Percentiles rank a stretch among this genome's conserved stretches.
These are phyloP conservation scores for Phaffia tasmanica DNA, from an alignment of 768 basidiomycete genomes.

Conservation along the genomic window DNA sequence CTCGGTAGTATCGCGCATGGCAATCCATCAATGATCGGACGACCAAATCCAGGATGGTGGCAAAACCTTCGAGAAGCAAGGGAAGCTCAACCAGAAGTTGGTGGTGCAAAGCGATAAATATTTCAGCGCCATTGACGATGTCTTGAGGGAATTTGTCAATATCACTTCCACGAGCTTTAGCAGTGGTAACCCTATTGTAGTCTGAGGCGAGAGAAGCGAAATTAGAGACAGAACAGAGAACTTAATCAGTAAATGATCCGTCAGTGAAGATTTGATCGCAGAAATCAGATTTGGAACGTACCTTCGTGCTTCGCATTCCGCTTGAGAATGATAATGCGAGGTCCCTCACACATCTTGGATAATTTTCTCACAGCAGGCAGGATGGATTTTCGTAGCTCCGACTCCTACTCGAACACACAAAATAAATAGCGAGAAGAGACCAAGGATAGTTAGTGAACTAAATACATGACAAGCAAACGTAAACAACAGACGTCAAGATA, in stretches of 20 bases:
- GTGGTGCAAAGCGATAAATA: slow-evolving; percentile 37
- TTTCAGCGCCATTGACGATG: slow-evolving; percentile 32
- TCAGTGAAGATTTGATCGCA: no score
- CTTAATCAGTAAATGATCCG: no score
- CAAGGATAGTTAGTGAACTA: no score
- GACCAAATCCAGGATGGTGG: slow-evolving; percentile 34
- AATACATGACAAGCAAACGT: not conserved
- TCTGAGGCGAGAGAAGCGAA: slow-evolving; percentile 21
- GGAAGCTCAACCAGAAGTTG: slow-evolving; percentile 39
- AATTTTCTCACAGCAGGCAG: slow-evolving; percentile 34
- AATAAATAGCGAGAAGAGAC: not conserved
- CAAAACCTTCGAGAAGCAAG: slow-evolving; percentile 34
- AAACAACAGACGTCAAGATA: not conserved
- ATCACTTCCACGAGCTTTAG: slow-evolving; percentile 26
- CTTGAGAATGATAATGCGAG: slow-evolving; percentile 33
- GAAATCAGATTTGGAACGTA: no score
- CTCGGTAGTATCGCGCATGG: slow-evolving; percentile 32
- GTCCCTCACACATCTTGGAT: slow-evolving; percentile 32
- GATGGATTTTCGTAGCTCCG: slow-evolving; percentile 33
- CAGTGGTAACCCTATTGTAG: slow-evolving; percentile 32
- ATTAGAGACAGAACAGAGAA: no score
- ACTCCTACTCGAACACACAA: slow-evolving; percentile 28
- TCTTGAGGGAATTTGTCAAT: slow-evolving; percentile 29
- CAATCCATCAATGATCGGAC: slow-evolving; percentile 30
- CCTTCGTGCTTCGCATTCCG: slow-evolving; percentile 29